A percentile compares a stretch with the other conserved stretches of the same genome.
Evolutionary conservation across 169 alveolate genomes (phyloP).

Genomic region (Eimeria tenella): DNA sequence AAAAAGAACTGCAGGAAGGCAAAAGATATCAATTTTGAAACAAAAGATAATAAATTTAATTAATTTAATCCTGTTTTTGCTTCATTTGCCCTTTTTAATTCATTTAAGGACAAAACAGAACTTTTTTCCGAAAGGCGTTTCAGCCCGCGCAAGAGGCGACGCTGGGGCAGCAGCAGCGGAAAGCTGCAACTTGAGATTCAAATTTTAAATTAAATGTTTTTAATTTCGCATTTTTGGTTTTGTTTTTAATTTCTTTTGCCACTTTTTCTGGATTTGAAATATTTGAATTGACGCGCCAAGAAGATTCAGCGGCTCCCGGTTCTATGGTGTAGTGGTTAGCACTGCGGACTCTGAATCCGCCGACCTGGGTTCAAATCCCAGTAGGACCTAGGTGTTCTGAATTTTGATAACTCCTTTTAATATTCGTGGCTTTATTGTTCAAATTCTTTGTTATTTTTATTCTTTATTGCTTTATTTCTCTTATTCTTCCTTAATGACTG

Average conservation of each 20-base stretch:
- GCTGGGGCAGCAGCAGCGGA: background rate
- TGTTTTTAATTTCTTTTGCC: background rate
- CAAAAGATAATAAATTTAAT: background rate
- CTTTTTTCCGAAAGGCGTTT: background rate
- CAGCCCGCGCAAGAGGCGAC: background rate
- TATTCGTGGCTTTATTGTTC: too few relatives aligned
- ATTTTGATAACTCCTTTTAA: too few relatives aligned
- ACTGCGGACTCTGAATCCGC: slow-evolving; percentile 90
- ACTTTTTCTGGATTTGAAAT: too few relatives aligned
- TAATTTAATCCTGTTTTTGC: too few relatives aligned
- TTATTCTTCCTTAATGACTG: too few relatives aligned
- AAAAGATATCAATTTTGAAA: too few relatives aligned
- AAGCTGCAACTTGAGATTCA: background rate
- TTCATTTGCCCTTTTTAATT: background rate
- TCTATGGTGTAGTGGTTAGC: slow-evolving; percentile 90
- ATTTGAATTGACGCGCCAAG: too few relatives aligned
- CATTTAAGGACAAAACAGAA: background rate
- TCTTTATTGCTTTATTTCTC: too few relatives aligned
- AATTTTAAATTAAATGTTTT: too few relatives aligned
- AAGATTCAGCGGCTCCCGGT: background rate
- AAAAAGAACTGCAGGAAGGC: background rate
- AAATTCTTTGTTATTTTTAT: too few relatives aligned
- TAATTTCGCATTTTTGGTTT: too few relatives aligned
- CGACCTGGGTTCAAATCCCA: slow-evolving; percentile 89
- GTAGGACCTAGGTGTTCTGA: too few relatives aligned